phyloP scores from a whole-genome alignment of 2,329 filamentous ascomycete genomes.

The Colletotrichum sp. region DNA sequence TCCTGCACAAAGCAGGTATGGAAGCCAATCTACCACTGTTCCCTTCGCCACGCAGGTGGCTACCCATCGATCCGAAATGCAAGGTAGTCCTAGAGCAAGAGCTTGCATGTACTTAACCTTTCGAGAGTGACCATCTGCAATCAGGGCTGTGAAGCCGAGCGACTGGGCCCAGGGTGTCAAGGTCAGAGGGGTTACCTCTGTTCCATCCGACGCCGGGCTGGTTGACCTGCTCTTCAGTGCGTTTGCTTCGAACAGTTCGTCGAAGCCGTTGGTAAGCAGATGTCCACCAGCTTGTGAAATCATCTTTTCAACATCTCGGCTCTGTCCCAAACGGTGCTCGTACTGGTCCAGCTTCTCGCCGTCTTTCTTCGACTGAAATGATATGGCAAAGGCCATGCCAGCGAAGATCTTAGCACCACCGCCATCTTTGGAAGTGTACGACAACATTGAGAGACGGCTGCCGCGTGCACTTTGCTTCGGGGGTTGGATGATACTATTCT shows the following conservation, averaged over 20 bases:
- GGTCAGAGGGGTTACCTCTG: conserved; percentile 42
- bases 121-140: conserved; percentile 85
- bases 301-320: conserved; percentile 56
- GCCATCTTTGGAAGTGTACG: neutral
- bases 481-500: conserved; percentile 37
- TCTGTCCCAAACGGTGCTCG: conserved; percentile 40
- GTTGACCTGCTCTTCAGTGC: conserved; percentile 36
- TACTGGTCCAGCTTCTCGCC: conserved; percentile 59
- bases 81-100: conserved; percentile 86
- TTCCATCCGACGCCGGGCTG: conserved; percentile 31
- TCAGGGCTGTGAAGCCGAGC: conserved; percentile 81
- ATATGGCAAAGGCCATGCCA: conserved; percentile 88
- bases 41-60: conserved; percentile 69
- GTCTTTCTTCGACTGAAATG: conserved; percentile 61
- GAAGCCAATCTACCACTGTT: conserved; percentile 72
- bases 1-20: conserved; percentile 86
- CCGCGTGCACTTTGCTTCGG: conserved; percentile 26
- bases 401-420: conserved; percentile 59
- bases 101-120: conserved; percentile 95
- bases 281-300: conserved; percentile 76
- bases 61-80: conserved; percentile 83
- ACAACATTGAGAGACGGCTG: conserved; percentile 10
- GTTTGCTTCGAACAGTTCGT: conserved; percentile 72
- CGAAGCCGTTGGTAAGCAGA: conserved; percentile 77
- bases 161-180: conserved; percentile 58